phyloP scores from a whole-genome alignment of 345 rosid species.

The Camelina hispida region DNA sequence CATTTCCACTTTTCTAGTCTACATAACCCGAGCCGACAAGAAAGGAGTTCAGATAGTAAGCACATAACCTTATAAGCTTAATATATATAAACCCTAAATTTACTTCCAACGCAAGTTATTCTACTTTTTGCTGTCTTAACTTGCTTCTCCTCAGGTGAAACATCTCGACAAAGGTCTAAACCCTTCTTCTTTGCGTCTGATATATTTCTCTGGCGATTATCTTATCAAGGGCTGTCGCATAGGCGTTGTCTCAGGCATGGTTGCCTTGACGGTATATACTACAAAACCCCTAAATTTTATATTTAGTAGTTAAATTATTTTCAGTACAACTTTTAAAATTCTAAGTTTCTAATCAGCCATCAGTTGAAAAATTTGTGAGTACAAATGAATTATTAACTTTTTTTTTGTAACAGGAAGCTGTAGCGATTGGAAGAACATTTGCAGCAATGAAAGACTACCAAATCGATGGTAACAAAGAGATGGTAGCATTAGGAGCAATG shows the following conservation, averaged over 20 bases:
- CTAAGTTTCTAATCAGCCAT: too few relatives aligned
- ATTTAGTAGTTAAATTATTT: background rate
- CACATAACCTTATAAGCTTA: background rate
- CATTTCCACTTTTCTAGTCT: conserved; percentile 81
- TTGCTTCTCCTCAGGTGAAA: conserved; percentile 54
- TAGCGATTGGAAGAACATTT: conserved; percentile 93
- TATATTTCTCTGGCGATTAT: conserved; percentile 66
- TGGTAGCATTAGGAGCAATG: conserved; percentile 94
- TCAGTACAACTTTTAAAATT: too few relatives aligned
- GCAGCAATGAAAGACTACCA: conserved; percentile 93
- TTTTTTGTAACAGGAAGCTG: conserved; percentile 66
- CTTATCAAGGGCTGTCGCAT: conserved; percentile 71
- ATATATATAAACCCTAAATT: background rate
- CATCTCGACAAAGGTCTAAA: conserved; percentile 82
- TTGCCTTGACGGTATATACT: conserved; percentile 70
- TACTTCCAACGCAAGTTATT: background rate
- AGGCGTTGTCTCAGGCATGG: conserved; percentile 84
- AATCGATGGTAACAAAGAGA: conserved; percentile 93
- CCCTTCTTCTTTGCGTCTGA: conserved; percentile 65
- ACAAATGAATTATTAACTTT: background rate
- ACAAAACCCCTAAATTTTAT: background rate
- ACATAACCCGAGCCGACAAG: conserved; percentile 76
- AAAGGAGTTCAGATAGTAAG: conserved; percentile 82
- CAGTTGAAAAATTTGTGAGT: too few relatives aligned
- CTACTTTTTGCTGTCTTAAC: background rate